Evolutionary conservation across 139 green algal genomes (phyloP), one percentile per base, ranked within the genome.

Genomic region (Asterochloris sp.): DNA sequence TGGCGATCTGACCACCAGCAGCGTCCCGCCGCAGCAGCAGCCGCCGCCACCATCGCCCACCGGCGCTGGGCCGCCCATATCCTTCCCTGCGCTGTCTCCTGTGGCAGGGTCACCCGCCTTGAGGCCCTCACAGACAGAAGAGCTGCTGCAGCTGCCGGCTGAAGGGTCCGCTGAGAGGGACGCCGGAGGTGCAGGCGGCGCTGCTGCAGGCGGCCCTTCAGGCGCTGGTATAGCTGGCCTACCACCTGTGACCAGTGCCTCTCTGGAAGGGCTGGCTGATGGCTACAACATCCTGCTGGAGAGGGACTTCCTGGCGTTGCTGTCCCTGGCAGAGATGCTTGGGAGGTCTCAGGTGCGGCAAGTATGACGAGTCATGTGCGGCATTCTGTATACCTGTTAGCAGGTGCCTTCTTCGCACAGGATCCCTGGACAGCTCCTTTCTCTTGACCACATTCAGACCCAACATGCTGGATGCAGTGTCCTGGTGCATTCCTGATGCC

Each of bases 291-390:
- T 80, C 24, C 60, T 62, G 11, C 76, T 80, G 21, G 77, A 62
- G 26, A 26, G 73, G 73, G 80, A 82, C 82, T 89, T 91, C 80
- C 85, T 73, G 8, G 66, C 61, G 13, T n/a, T 87, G 74, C 77
- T 90, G 23, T 38, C 16, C 21, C 66, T 86, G 14, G 83, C 81
- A 19, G 83, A 87, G 74, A 76, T 63, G 68, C 77, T 90, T 24
- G 67, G 63, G n/a, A 80, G 61, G 54, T 76, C 74, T 67, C 60
- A 74, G 15, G 64, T 61, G 21, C 12, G 14, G 19, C 64, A 29
- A 12, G 2, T 62, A 11, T 26, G 38, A 27, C 14, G 27, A 63
- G 75, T 75, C 75, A 71, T 23, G 21, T 26, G 21, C 66, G 8
- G 17, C 66, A 71, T 6, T 4, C 19, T 71, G 66, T 9, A 26